Evolutionary conservation across 805 yeast species (phyloP).

Genomic region (Lipomyces starkeyi): DNA sequence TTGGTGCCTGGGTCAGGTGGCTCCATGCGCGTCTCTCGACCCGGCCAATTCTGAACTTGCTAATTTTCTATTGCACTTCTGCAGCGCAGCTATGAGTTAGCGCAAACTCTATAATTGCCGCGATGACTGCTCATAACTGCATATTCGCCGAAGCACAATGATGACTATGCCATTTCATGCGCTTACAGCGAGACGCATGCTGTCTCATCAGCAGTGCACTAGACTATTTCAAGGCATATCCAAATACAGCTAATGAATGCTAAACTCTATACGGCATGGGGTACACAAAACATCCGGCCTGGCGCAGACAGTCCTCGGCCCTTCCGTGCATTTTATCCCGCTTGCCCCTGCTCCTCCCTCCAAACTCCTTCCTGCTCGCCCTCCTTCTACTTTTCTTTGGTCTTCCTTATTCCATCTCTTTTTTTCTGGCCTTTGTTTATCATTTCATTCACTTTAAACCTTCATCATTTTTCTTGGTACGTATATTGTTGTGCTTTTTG

Average conservation of each 20-base stretch:
- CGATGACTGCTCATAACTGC: neutral
- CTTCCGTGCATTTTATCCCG: neutral
- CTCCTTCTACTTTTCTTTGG: conserved; percentile 14
- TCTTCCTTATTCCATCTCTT: conserved; percentile 8
- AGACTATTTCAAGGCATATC: neutral
- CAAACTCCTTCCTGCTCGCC: conserved; percentile 13
- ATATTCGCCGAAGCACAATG: neutral
- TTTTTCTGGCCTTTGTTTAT: neutral
- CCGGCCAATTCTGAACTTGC: neutral
- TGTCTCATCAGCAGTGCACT: neutral
- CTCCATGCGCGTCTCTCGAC: neutral
- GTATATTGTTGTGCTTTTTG: neutral
- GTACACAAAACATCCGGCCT: conserved; percentile 6
- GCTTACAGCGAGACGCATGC: neutral
- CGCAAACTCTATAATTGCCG: neutral
- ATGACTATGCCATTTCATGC: neutral
- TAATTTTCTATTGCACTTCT: neutral
- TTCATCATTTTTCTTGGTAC: neutral
- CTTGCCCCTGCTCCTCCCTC: conserved; percentile 10
- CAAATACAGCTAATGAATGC: neutral
- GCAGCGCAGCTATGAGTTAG: neutral
- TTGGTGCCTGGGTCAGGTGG: neutral
- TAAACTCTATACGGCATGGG: neutral
- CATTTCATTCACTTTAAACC: neutral
- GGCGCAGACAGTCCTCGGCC: neutral